Percentiles rank a stretch among this genome's conserved stretches.
Conservation (phyloP, 371 early-diverging fungal species). For the Apophysomyces elegans region DNA sequence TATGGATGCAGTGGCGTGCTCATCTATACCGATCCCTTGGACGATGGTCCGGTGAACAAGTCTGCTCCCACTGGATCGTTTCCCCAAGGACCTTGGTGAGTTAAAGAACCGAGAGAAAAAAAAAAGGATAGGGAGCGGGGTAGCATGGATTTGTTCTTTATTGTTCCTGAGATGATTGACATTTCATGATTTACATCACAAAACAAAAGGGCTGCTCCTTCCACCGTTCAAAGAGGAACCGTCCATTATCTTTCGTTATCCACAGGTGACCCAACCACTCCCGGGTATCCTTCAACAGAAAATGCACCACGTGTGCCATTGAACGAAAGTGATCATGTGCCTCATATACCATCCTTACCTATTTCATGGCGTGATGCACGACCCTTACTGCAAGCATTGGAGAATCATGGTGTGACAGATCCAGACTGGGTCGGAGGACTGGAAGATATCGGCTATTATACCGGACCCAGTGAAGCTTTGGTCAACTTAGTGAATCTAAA, state of each 20-base stretch:
- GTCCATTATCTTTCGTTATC: conserved; percentile 53
- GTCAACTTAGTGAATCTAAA: conserved; percentile 61
- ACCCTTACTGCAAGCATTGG: conserved; percentile 53
- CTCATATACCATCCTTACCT: conserved; percentile 68
- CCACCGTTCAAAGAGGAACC: conserved; percentile 61
- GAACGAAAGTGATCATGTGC: conserved; percentile 48
- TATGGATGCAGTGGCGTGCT: conserved; percentile 62
- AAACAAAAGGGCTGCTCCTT: conserved; percentile 37
- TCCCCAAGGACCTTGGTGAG: conserved; percentile 66
- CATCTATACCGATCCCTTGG: conserved; percentile 42
- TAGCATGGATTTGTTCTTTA: not conserved
- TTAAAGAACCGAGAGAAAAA: not conserved
- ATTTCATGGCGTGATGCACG: conserved; percentile 68
- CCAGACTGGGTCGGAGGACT: conserved; percentile 54
- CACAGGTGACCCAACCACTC: conserved; percentile 69
- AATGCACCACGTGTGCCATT: conserved; percentile 56
- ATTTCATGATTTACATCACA: not conserved
- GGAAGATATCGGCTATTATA: conserved; percentile 50
- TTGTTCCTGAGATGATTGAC: not conserved
- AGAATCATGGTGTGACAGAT: conserved; percentile 45
- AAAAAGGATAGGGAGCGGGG: not conserved
- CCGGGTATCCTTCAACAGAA: conserved; percentile 58
- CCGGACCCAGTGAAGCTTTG: conserved; percentile 54
- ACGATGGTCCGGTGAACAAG: conserved; percentile 37
- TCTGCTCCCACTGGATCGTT: conserved; percentile 44